Percentiles rank a stretch among this genome's conserved stretches.
Conservation (phyloP, 2,329 filamentous ascomycete genomes). For the Fusarium fujikuroi region DNA sequence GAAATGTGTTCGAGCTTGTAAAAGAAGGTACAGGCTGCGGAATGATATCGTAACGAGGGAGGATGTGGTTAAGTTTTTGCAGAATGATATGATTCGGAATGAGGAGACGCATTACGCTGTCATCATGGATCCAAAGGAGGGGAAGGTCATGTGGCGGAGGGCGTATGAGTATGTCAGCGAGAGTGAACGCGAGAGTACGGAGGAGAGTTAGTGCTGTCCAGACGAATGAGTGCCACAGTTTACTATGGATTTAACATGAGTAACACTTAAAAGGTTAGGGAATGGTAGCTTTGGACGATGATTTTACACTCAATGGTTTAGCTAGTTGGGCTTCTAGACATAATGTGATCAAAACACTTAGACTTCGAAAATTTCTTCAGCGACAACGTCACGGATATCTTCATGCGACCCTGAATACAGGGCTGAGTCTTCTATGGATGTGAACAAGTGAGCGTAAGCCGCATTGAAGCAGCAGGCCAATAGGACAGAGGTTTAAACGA, state of each 20-base stretch:
- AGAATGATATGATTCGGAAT: constrained; percentile 43
- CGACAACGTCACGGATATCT: neutral
- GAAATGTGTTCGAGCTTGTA: neutral
- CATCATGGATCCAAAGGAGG: constrained; percentile 59
- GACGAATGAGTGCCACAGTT: fast-evolving
- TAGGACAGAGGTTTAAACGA: neutral
- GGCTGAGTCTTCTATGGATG: neutral
- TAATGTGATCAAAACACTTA: neutral
- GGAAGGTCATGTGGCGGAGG: constrained; percentile 47
- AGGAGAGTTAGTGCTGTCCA: neutral
- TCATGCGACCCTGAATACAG: neutral
- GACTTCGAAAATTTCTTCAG: neutral
- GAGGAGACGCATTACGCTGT: constrained; percentile 49
- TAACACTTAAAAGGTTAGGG: too few relatives aligned
- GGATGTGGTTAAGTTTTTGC: constrained; percentile 43
- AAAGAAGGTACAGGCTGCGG: neutral
- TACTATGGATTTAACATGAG: too few relatives aligned
- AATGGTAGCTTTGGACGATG: fast-evolving
- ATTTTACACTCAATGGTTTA: fast-evolving
- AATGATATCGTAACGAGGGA: constrained; percentile 15
- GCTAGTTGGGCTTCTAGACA: neutral
- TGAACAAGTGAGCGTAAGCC: neutral
- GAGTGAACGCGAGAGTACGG: neutral
- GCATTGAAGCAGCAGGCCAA: neutral
- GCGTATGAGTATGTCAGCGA: neutral